Evolutionary conservation across 495 filamentous ascomycete genomes (phyloP).

Genomic region (Penicillium steckii): DNA sequence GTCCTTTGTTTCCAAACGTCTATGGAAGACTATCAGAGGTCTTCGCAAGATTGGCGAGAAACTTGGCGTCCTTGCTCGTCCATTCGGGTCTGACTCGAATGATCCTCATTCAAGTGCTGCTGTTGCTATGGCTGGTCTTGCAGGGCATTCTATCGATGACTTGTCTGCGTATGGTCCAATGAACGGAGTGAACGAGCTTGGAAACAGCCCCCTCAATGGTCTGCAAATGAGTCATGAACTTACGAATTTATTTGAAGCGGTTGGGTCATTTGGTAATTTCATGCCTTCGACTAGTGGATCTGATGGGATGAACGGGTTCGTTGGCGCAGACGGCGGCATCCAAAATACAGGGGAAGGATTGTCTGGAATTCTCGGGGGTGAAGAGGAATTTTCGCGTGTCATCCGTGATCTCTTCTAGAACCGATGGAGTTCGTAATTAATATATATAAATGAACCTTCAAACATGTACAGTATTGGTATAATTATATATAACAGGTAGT

Average conservation of each 20-base stretch:
- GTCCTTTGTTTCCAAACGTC: slow-evolving; percentile 71
- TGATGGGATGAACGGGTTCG: slow-evolving; percentile 46
- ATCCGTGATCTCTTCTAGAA: slow-evolving; percentile 66
- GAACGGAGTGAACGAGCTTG: slow-evolving; percentile 46
- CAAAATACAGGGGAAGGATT: slow-evolving; percentile 47
- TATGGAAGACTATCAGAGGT: slow-evolving; percentile 80
- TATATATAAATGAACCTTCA: too few relatives aligned
- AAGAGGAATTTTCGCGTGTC: slow-evolving; percentile 63
- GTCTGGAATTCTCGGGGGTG: slow-evolving; percentile 53
- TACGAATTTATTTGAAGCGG: slow-evolving; percentile 69
- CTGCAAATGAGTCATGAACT: slow-evolving; percentile 63
- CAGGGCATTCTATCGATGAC: slow-evolving; percentile 65
- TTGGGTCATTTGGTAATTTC: slow-evolving; percentile 55
- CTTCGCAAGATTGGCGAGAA: slow-evolving; percentile 78
- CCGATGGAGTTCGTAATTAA: too few relatives aligned
- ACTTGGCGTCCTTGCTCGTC: slow-evolving; percentile 64
- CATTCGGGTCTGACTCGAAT: slow-evolving; percentile 35
- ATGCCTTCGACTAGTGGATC: slow-evolving; percentile 32
- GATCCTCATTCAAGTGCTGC: slow-evolving; percentile 67
- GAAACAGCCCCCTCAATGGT: slow-evolving; percentile 60
- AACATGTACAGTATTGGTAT: too few relatives aligned
- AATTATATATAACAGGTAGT: too few relatives aligned
- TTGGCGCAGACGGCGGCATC: slow-evolving; percentile 41
- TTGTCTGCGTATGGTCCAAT: slow-evolving; percentile 52
- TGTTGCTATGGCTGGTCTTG: slow-evolving; percentile 71